Base-by-base conservation (phyloP, 192 early-diverging fungal species). In the Backusella westeae region DNA sequence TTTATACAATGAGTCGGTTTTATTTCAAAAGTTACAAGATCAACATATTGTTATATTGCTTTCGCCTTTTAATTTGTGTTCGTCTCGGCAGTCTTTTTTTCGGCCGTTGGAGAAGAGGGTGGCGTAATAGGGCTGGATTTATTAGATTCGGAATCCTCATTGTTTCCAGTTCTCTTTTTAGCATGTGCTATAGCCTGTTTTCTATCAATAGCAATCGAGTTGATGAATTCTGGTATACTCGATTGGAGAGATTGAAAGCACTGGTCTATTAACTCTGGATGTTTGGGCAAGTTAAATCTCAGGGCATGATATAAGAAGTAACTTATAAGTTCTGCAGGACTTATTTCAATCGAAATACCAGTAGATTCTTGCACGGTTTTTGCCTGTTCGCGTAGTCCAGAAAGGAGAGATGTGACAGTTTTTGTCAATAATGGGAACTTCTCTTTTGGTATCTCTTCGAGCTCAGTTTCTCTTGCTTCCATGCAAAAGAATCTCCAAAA, bases 401-500 rank as follows among this genome's bases (percentile, higher is more conserved):
- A 23, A 69, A 69, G 34, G 68, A 69, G 68, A 21, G 34, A 21
- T 10, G 34, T 38, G 34, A 69, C 35, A n/a, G 68, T 69, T 39
- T 36, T 35, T 35, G n/a, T 4, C 8, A 41, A 69, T n/a, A 69
- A 23, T 14, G 68, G 68, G 32, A 42, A 66, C 17, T 10, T 46
- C 5, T 68, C 39, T 69, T 9, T 35, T 69, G 34, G n/a, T 41
- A 69, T 69, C 35, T 69, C 35, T 12, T 35, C 36, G 19, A 69
- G 35, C 7, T 6, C n/a, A 39, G 19, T 69, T 41, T 69, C 68
- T 69, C 21, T 69, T 35, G 42, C 21, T 14, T 32, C 39, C n/a
- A 63, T 46, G 26, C 69, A 69, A 67, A 77, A 77, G 68, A 75
- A 73, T 19, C 71, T 71, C 49, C 69, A 44, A 75, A 81, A 87